Evolutionary conservation across 352 stramenopile species (phyloP), one percentile per base, ranked within the genome.

Genomic region (Phytophthora fragariaefolia): DNA sequence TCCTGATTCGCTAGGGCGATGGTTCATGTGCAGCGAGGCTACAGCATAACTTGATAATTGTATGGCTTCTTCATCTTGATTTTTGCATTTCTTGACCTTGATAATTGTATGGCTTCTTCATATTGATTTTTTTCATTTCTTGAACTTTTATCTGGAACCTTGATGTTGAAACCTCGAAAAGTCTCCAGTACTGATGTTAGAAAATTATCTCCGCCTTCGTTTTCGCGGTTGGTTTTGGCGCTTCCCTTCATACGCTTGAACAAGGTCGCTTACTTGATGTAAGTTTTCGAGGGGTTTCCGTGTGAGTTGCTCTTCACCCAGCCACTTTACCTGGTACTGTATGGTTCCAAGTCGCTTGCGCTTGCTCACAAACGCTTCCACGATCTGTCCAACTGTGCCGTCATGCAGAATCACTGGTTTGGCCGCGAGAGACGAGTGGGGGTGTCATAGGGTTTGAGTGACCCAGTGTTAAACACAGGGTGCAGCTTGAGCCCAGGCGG

Each of bases 291-390:
- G 38, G 4, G n/a, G 17, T 13, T 46, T n/a, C 17, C n/a, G 23
- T 22, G 38, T 46, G 23, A n/a, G 17, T 18, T 46, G 7, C 38
- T 15, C 6, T 23, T 46, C 38, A 22, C 38, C 38, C 38, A 46
- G 5, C 38, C 38, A 22, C 38, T 46, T 46, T 23, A 24, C 23
- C 4, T 46, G 38, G 38, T 46, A 46, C 17, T 46, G 17, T 23
- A 46, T 6, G n/a, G 38, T 6, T 46, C 38, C 38, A 23, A 46
- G 17, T n/a, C 23, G 20, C 38, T 46, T 46, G 17, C 38, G n/a
- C 38, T 46, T 46, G 38, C 38, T n/a, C 20, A 46, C 17, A 46
- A 46, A 23, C 13, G 38, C 38, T 46, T 57, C 30, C 18, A 57
- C 49, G 18, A 57, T 38, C 28, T 57, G 30, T 12, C 30, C 9